Evolutionary conservation across 2,329 filamentous ascomycete species (phyloP), one percentile per base, ranked within the genome.

Genomic region (Beauveria brongniartii): DNA sequence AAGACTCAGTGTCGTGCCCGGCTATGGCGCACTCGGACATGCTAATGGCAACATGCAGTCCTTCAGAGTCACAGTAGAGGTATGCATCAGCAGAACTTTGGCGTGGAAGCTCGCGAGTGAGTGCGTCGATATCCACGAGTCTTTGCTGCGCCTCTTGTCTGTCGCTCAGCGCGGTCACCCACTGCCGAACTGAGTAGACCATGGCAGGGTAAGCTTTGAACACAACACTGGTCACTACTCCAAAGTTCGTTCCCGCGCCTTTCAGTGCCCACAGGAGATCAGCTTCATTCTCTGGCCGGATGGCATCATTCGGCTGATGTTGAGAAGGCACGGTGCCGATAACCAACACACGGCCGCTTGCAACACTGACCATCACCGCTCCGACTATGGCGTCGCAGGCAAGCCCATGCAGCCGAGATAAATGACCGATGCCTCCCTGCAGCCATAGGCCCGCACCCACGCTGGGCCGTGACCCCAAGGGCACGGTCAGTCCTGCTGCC

Each of bases 401-500:
- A 14, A 88, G 81, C 1, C 85, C 84, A 64, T 84, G 70, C 9
- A 75, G 59, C 62, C 84, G 75, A 41, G 79, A 67, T n/a, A 85
- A 72, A 64, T 86, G 83, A 2, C 84, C 84, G 54, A 88, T 84
- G 57, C 85, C 84, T 46, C 85, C 85, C 73, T 88, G 84, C 52
- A 88, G 73, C 82, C 83, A 87, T 16, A 84, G 65, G 0, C 85
- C 85, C 0, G 82, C 79, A 3, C 85, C 85, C 28, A 88, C 83
- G 64, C 83, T 56, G 64, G 85, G 85, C 6, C 85, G 81, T 28
- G 82, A 68, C 2, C 85, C 85, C 3, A 88, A 68, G 0, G 85
- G 84, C 2, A 88, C 78, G 60, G 80, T 82, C 58, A 87, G 1
- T 2, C 78, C 81, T 0, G 64, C 73, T 1, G 61, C 70, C 74